These are phyloP conservation scores for Brettanomyces custersianus DNA, from an alignment of 805 yeast genomes.

Conservation along the genomic window DNA sequence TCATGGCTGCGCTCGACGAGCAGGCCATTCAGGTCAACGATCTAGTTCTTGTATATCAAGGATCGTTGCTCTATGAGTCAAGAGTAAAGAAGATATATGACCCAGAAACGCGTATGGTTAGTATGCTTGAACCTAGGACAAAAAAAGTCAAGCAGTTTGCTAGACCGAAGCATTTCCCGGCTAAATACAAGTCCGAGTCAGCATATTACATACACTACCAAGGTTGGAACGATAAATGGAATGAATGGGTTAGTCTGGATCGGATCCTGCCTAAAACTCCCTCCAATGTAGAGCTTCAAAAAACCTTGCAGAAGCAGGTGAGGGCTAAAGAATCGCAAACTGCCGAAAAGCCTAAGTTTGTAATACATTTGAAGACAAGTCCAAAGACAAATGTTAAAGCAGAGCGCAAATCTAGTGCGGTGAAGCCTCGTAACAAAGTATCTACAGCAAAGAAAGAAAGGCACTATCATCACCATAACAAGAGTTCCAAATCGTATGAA, in stretches of 20 bases:
- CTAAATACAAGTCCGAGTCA: conserved; percentile 8
- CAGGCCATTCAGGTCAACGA: too few species aligned
- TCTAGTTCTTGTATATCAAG: conserved; percentile 74
- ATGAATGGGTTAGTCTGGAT: conserved; percentile 80
- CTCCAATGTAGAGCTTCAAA: conserved; percentile 58
- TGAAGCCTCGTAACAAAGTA: neutral
- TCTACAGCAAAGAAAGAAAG: neutral
- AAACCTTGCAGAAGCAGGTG: conserved; percentile 39
- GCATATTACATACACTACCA: conserved; percentile 73
- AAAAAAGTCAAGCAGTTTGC: conserved; percentile 28
- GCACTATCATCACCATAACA: too few species aligned
- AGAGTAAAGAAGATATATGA: conserved; percentile 60
- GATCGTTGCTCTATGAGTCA: conserved; percentile 85
- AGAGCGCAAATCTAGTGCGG: neutral
- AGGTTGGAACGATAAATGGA: conserved; percentile 96
- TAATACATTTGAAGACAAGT: neutral
- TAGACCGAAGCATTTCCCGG: conserved; percentile 18
- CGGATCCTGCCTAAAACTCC: conserved; percentile 61
- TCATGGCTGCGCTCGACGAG: too few species aligned
- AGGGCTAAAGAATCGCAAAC: conserved; percentile 3
- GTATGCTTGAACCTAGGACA: conserved; percentile 19
- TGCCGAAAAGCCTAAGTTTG: neutral
- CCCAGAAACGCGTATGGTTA: conserved; percentile 35
- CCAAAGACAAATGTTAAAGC: neutral
- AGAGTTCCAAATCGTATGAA: too few species aligned